These are phyloP conservation scores for Podaxis carcinomalis DNA, from an alignment of 768 basidiomycete genomes.

Conservation along the genomic window DNA sequence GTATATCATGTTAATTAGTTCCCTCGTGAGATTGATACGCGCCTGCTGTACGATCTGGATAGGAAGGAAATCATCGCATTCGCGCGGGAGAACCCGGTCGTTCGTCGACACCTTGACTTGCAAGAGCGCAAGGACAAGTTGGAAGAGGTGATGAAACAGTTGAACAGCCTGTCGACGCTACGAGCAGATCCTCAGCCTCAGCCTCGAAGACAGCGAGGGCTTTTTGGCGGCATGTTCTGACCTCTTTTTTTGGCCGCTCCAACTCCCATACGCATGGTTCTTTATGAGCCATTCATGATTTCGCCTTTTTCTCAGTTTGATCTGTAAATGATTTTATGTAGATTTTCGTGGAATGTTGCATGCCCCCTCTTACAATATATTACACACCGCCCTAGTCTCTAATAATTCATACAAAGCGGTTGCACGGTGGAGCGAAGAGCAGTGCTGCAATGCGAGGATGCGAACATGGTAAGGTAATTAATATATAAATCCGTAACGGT, in stretches of 20 bases:
- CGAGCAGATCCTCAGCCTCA: slow-evolving; percentile 77
- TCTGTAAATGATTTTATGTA: background rate
- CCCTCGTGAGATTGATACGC: slow-evolving; percentile 94
- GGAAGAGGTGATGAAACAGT: slow-evolving; percentile 95
- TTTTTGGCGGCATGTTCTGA: slow-evolving; percentile 75
- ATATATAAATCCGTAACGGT: background rate
- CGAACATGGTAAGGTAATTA: slow-evolving; percentile 3
- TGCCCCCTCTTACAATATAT: slow-evolving; percentile 6
- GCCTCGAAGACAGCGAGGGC: slow-evolving; percentile 69
- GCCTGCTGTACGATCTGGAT: slow-evolving; percentile 90
- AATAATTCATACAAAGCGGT: background rate
- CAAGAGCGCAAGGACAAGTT: slow-evolving; percentile 98
- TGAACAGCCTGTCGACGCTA: slow-evolving; percentile 87
- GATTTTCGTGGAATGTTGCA: background rate
- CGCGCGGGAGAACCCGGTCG: slow-evolving; percentile 91
- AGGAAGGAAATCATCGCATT: slow-evolving; percentile 86
- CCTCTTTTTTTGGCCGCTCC: slow-evolving; percentile 9
- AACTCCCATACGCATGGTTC: slow-evolving; percentile 4
- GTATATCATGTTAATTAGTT: slow-evolving; percentile 47
- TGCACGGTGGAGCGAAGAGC: background rate
- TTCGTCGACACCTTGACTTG: slow-evolving; percentile 83
- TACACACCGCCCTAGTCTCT: slow-evolving; percentile 8
- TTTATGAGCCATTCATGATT: background rate
- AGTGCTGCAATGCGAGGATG: background rate
- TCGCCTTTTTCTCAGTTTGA: background rate